These are phyloP conservation scores for Sphagnurus paluster DNA, from an alignment of 1,284 basidiomycete genomes.

Conservation along the genomic window DNA sequence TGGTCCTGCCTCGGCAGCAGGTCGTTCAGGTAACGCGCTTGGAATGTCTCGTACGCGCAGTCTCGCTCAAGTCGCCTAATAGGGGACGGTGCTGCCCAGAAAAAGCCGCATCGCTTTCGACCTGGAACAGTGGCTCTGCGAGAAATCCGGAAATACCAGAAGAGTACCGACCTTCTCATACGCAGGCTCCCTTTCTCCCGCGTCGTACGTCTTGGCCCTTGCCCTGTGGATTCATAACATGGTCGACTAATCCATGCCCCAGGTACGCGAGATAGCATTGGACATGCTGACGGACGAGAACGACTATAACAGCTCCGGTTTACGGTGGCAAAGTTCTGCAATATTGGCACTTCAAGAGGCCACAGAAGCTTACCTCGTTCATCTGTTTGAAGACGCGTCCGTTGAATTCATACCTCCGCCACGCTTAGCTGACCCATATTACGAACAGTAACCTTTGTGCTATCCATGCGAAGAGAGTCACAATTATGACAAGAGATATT, in stretches of 20 bases:
- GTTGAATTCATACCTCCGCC: conserved; percentile 35
- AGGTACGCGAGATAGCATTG: conserved; percentile 92
- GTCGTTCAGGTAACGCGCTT: conserved; percentile 3
- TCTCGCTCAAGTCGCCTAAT: conserved; percentile 4
- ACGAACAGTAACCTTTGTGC: conserved; percentile 84
- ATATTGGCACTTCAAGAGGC: conserved; percentile 92
- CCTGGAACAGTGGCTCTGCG: conserved; percentile 88
- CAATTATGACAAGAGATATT: conserved; percentile 97
- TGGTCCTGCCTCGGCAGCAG: conserved; percentile 16
- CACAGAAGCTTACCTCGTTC: conserved; percentile 91
- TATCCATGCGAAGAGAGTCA: conserved; percentile 98
- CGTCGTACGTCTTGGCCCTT: conserved; percentile 82
- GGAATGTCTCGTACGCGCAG: neutral
- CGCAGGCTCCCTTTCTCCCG: conserved; percentile 90
- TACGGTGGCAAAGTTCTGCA: conserved; percentile 92
- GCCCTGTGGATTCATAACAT: too few species aligned
- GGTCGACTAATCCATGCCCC: neutral
- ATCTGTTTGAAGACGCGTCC: conserved; percentile 95
- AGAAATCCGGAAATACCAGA: conserved; percentile 94
- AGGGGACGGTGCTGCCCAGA: conserved; percentile 24
- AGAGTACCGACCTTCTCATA: conserved; percentile 85
- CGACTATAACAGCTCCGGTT: conserved; percentile 55
- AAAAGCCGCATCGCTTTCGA: conserved; percentile 69
- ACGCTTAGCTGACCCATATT: conserved; percentile 2
- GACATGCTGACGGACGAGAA: conserved; percentile 82